phyloP scores from a whole-genome alignment of 1,284 basidiomycete species.

The Pseudozyma hubeiensis region DNA sequence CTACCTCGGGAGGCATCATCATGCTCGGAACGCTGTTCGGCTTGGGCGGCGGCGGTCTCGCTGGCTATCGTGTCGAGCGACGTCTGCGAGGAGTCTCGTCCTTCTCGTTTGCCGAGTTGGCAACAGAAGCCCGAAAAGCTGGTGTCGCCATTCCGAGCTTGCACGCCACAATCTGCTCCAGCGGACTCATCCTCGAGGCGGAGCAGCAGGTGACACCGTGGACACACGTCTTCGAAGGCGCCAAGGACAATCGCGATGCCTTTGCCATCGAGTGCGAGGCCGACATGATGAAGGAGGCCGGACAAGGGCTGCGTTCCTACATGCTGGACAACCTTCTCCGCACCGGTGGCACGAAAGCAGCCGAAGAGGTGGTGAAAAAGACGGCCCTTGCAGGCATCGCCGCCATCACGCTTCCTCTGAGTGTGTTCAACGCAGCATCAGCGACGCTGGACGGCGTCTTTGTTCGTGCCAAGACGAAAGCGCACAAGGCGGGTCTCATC shows the following conservation, averaged over 20 bases:
- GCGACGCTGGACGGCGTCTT: constrained; percentile 69
- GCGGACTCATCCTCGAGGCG: constrained; percentile 55
- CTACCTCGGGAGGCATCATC: constrained; percentile 59
- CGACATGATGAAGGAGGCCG: constrained; percentile 55
- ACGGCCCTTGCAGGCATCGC: constrained; percentile 73
- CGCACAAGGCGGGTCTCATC: constrained; percentile 70
- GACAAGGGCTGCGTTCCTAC: constrained; percentile 51
- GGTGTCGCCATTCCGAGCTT: constrained; percentile 57
- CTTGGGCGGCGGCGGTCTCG: constrained; percentile 61
- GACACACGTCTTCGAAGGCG: constrained; percentile 36
- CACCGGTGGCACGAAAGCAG: constrained; percentile 53
- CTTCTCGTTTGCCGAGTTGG: constrained; percentile 52
- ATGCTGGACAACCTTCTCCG: constrained; percentile 51
- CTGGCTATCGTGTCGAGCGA: constrained; percentile 57
- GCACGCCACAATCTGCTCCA: constrained; percentile 61
- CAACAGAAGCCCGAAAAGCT: constrained; percentile 45
- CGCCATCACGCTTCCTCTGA: constrained; percentile 72
- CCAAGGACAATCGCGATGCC: constrained; percentile 55
- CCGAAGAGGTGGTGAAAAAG: constrained; percentile 72
- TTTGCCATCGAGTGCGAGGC: constrained; percentile 58
- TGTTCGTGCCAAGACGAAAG: constrained; percentile 66
- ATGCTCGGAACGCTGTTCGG: constrained; percentile 64
- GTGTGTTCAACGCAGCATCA: constrained; percentile 67
- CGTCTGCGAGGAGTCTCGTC: constrained; percentile 54
- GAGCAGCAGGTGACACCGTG: constrained; percentile 50